Percentiles rank a stretch among this genome's conserved stretches.
Conservation (phyloP, 768 basidiomycete genomes). For the Clathrus columnatus region DNA sequence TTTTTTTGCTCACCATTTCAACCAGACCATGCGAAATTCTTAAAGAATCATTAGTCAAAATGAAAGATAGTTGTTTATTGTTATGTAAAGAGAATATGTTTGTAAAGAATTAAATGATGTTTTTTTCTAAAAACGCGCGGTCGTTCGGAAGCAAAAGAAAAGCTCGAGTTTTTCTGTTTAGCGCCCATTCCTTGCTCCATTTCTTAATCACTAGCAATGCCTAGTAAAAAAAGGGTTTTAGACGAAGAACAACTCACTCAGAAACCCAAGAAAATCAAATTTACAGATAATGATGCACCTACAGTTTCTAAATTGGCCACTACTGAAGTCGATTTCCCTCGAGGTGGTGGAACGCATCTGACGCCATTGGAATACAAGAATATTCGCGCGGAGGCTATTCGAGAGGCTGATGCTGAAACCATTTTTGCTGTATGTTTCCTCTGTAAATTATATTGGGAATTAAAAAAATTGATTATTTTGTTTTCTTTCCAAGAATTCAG, state of each 20-base stretch:
- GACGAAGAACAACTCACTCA: conserved; percentile 43
- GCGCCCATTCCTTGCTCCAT: not conserved
- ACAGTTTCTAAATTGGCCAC: conserved; percentile 32
- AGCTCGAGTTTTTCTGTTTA: not conserved
- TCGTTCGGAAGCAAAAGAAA: not conserved
- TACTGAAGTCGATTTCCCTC: conserved; percentile 88
- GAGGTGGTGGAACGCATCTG: conserved; percentile 85
- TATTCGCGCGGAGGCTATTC: conserved; percentile 72
- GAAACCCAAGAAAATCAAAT: conserved; percentile 57
- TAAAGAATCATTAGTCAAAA: conserved; percentile 42
- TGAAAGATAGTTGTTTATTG: not conserved
- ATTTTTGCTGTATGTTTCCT: conserved; percentile 45
- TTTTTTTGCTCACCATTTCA: conserved; percentile 20
- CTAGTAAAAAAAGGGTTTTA: conserved; percentile 50
- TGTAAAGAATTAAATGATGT: not conserved
- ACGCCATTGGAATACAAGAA: conserved; percentile 86
- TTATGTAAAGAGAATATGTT: not conserved
- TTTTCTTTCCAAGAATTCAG: conserved; percentile 27
- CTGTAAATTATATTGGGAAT: not conserved
- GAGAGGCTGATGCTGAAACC: conserved; percentile 76
- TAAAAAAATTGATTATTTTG: conserved; percentile 9
- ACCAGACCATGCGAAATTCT: conserved; percentile 78
- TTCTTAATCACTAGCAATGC: conserved; percentile 22
- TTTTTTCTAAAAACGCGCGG: not conserved
- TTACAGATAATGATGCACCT: conserved; percentile 25